Evolutionary conservation across 2,329 filamentous ascomycete species (phyloP).

Genomic region (Trichoderma arundinaceum): DNA sequence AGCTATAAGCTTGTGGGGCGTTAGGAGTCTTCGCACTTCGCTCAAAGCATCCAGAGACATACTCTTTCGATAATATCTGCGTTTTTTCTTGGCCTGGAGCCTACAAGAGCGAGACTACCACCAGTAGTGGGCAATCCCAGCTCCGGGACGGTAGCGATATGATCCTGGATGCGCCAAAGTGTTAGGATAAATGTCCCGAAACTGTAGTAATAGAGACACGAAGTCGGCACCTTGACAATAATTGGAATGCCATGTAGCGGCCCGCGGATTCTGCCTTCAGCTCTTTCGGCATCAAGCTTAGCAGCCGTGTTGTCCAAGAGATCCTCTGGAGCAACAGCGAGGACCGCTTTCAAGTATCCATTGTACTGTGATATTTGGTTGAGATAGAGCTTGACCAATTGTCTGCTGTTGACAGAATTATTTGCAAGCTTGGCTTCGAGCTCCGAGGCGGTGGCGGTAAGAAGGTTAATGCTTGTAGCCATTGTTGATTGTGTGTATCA

Average conservation of each 20-base stretch:
- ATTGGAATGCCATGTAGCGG: neutral
- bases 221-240: neutral
- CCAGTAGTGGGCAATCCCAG: neutral
- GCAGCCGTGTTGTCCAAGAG: no score
- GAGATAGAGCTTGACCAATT: neutral
- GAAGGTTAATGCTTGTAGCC: neutral
- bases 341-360: neutral
- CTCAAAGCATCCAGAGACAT: neutral
- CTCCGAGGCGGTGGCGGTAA: neutral
- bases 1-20: no score
- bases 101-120: neutral
- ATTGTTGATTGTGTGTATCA: neutral
- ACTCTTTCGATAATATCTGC: neutral
- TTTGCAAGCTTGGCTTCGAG: neutral
- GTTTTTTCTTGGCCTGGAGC: neutral
- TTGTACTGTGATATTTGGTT: neutral
- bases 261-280: neutral
- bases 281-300: neutral
- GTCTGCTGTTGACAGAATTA: neutral
- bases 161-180: neutral
- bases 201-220: neutral
- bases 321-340: no score
- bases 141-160: neutral
- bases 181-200: neutral
- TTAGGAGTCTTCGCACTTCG: neutral